A percentile compares a stretch with the other conserved stretches of the same genome.
Conservation (phyloP, 805 yeast genomes). For the Cyberlindnera subsufficiens region DNA sequence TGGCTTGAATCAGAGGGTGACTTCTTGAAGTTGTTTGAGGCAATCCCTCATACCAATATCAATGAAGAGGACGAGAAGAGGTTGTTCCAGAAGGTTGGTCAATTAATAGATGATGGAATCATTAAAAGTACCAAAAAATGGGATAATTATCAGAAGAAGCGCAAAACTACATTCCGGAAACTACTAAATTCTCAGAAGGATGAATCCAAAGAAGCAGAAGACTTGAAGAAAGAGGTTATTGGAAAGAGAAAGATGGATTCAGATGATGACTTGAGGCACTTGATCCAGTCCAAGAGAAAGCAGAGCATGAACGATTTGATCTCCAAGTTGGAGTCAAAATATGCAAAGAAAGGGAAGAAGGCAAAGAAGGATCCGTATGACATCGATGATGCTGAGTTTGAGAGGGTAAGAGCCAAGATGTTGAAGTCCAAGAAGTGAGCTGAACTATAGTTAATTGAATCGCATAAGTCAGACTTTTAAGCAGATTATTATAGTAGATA, state of each 20-base stretch:
- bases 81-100: conserved; percentile 45
- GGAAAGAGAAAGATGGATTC: conserved; percentile 26
- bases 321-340: conserved; percentile 43
- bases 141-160: conserved; percentile 43
- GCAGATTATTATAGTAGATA: no score
- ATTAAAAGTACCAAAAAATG: conserved; percentile 39
- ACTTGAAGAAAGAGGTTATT: conserved; percentile 34
- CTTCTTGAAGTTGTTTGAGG: conserved; percentile 62
- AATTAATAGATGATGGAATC: conserved; percentile 33
- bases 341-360: conserved; percentile 30
- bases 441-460: no score
- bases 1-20: conserved; percentile 62
- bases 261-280: conserved; percentile 37
- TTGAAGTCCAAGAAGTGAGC: not conserved
- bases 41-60: conserved; percentile 71
- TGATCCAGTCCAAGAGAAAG: conserved; percentile 44
- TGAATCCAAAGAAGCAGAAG: conserved; percentile 62
- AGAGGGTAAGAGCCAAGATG: conserved; percentile 24
- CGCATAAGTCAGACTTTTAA: no score
- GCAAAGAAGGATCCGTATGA: conserved; percentile 25
- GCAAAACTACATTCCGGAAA: conserved; percentile 41
- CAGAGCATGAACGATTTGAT: conserved; percentile 41
- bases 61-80: conserved; percentile 55
- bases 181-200: conserved; percentile 46
- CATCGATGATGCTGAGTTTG: conserved; percentile 46